A percentile compares a stretch with the other conserved stretches of the same genome.
These are phyloP conservation scores for Gillenia trifoliata DNA, from an alignment of 306 rosid species.

Conservation along the genomic window DNA sequence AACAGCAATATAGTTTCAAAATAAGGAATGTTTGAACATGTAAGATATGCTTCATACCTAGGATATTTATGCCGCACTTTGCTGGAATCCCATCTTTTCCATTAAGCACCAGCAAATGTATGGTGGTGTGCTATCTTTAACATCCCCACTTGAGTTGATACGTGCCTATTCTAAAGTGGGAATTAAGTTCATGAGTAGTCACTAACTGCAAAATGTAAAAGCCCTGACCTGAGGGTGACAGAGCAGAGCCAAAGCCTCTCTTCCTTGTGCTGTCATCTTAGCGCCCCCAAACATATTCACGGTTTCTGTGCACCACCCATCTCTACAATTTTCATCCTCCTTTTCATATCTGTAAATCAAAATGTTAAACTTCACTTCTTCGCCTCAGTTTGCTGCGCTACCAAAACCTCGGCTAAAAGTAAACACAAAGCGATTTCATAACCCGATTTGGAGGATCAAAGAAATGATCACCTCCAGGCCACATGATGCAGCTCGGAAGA, in stretches of 20 bases:
- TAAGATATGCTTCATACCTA: background rate
- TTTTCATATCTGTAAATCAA: slow-evolving; percentile 52
- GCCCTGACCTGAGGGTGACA: slow-evolving; percentile 70
- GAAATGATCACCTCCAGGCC: background rate
- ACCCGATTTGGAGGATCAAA: slow-evolving; percentile 3
- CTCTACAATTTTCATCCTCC: slow-evolving; percentile 77
- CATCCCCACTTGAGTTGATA: background rate
- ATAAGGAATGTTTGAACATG: background rate
- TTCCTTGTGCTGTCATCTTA: slow-evolving; percentile 86
- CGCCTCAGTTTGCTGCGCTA: slow-evolving; percentile 9
- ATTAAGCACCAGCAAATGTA: background rate
- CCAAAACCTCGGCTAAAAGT: background rate
- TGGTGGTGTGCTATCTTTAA: background rate
- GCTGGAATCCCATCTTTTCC: background rate
- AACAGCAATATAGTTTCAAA: background rate
- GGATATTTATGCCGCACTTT: background rate
- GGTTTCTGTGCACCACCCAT: slow-evolving; percentile 66
- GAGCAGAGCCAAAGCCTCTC: slow-evolving; percentile 84
- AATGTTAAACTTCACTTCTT: slow-evolving; percentile 11
- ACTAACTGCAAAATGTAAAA: background rate
- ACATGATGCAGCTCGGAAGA: background rate
- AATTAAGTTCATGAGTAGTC: background rate
- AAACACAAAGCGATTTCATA: background rate
- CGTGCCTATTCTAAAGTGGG: background rate
- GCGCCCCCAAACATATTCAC: slow-evolving; percentile 74